These are phyloP conservation scores for Lichenothelia convexa DNA, from an alignment of 495 filamentous ascomycete species.

Conservation along the genomic window DNA sequence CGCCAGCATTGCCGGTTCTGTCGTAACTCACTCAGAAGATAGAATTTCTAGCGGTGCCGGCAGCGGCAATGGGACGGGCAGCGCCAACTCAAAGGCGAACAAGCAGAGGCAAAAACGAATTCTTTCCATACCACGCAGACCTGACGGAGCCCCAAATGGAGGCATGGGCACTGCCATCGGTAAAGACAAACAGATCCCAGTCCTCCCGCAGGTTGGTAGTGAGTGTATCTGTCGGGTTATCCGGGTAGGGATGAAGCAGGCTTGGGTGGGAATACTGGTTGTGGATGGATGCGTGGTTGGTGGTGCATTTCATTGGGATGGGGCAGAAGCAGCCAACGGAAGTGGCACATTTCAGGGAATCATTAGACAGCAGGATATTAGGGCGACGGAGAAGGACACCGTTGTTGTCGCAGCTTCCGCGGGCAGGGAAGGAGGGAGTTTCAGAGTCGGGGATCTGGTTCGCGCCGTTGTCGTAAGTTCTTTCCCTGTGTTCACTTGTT, in stretches of 20 bases:
- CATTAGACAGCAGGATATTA: conserved; percentile 68
- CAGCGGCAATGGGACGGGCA: no score
- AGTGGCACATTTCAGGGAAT: conserved; percentile 18
- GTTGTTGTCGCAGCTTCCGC: conserved; percentile 44
- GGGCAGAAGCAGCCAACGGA: conserved; percentile 14
- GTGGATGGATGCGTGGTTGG: conserved; percentile 36
- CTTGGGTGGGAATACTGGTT: conserved; percentile 62
- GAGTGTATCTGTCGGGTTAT: conserved; percentile 70
- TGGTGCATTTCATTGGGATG: conserved; percentile 5
- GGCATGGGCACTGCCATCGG: conserved; percentile 13
- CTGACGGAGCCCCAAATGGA: conserved; percentile 5
- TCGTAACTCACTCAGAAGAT: conserved; percentile 33
- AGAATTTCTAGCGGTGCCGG: conserved; percentile 16
- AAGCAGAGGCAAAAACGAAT: conserved; percentile 17
- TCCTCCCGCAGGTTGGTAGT: conserved; percentile 63
- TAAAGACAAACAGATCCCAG: conserved; percentile 36
- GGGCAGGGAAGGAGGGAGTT: conserved; percentile 66
- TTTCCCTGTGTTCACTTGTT: not conserved
- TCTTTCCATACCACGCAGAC: conserved; percentile 17
- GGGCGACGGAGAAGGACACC: conserved; percentile 88
- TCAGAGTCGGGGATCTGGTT: conserved; percentile 85
- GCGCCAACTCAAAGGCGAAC: conserved; percentile 26
- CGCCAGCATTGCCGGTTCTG: conserved; percentile 48
- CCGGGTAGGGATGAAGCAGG: conserved; percentile 66
- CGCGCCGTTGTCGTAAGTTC: conserved; percentile 60